phyloP scores from a whole-genome alignment of 345 rosid genomes.

The Pugionium cornutum region DNA sequence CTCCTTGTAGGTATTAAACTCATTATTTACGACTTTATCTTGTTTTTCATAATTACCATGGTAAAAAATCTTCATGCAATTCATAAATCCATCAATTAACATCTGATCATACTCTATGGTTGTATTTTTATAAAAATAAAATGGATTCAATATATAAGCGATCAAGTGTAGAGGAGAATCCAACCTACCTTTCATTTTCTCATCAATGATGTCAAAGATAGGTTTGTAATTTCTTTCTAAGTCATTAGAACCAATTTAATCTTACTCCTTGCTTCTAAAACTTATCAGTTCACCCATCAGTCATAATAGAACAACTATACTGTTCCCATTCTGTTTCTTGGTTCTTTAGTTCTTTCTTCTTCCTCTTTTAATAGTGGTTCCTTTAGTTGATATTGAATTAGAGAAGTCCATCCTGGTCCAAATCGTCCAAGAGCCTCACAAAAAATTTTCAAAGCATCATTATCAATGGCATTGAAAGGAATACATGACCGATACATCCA shows the following conservation, averaged over 20 bases:
- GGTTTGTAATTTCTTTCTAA: too few relatives aligned
- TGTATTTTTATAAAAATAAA: too few relatives aligned
- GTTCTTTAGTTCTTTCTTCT: background rate
- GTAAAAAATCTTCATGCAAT: too few relatives aligned
- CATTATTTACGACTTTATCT: background rate
- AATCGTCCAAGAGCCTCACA: slow-evolving; percentile 9
- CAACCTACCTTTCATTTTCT: too few relatives aligned
- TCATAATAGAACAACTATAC: slow-evolving; percentile 3
- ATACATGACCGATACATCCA: slow-evolving; percentile 5
- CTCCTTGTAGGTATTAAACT: background rate
- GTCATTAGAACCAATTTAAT: background rate
- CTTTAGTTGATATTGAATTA: slow-evolving; percentile 1
- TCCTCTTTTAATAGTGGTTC: slow-evolving; percentile 1
- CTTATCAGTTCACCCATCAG: slow-evolving; percentile 5
- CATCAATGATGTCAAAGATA: too few relatives aligned
- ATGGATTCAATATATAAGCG: too few relatives aligned
- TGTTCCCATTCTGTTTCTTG: background rate
- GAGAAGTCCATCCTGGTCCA: slow-evolving; percentile 10
- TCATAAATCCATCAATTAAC: too few relatives aligned
- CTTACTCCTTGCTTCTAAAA: slow-evolving; percentile 3
- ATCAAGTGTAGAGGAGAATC: too few relatives aligned
- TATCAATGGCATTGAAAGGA: slow-evolving; percentile 19
- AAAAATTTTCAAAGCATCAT: slow-evolving; percentile 3
- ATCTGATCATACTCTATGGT: too few relatives aligned
- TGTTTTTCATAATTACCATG: too few relatives aligned